Conservation (phyloP, 164 flowering plant genomes). For the Litsea cubeba region DNA sequence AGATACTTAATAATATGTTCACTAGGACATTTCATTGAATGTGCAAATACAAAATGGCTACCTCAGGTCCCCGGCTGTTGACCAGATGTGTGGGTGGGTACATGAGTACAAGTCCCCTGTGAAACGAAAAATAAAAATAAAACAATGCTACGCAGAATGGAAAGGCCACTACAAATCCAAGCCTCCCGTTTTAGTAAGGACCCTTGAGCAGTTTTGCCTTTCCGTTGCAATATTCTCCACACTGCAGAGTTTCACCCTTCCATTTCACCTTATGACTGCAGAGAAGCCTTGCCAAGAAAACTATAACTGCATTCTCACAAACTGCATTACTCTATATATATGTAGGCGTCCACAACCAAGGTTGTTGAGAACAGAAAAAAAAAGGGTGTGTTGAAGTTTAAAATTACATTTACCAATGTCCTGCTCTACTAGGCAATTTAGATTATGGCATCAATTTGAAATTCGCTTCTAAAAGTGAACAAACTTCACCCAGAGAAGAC, state of each 20-base stretch:
- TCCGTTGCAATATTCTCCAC: neutral
- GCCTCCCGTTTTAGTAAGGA: neutral
- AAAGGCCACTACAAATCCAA: too few relatives aligned
- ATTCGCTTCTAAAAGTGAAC: slow-evolving; percentile 46
- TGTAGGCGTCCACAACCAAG: neutral
- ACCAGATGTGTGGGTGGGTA: too few relatives aligned
- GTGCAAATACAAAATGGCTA: too few relatives aligned
- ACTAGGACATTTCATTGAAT: too few relatives aligned
- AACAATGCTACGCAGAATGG: too few relatives aligned
- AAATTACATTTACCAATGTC: neutral
- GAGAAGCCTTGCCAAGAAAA: neutral
- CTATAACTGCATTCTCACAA: neutral
- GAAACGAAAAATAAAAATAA: too few relatives aligned
- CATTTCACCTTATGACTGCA: neutral
- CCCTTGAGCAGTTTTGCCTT: neutral
- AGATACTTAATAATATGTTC: too few relatives aligned
- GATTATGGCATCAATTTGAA: slow-evolving; percentile 51
- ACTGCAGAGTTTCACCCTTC: neutral
- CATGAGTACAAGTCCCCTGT: too few relatives aligned
- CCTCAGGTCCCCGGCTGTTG: too few relatives aligned
- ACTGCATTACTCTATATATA: neutral
- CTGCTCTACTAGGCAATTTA: neutral
- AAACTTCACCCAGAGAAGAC: slow-evolving; percentile 55
- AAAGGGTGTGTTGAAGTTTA: neutral
- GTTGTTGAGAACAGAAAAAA: neutral